These are phyloP conservation scores for Geotrichum siamense DNA, from an alignment of 1,139 yeast species.

Conservation along the genomic window DNA sequence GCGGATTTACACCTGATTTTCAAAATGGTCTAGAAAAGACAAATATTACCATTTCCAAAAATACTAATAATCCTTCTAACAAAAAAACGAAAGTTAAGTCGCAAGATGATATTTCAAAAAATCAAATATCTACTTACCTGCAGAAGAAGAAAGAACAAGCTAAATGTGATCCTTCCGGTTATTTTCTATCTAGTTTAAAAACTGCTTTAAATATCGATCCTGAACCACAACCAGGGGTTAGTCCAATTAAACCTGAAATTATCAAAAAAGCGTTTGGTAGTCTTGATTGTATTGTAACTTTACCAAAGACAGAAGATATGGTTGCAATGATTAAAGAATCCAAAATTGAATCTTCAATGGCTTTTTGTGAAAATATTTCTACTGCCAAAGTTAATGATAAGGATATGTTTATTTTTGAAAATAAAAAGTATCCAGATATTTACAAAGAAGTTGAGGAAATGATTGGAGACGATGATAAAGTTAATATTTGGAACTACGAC, in stretches of 20 bases:
- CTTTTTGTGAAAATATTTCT: too few species aligned
- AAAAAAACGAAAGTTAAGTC: conserved; percentile 26
- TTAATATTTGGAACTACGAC: conserved; percentile 27
- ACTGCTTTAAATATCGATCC: conserved; percentile 28
- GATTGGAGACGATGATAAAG: conserved; percentile 17
- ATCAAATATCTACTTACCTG: conserved; percentile 18
- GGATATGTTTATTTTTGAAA: conserved; percentile 1
- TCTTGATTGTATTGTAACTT: conserved; percentile 25
- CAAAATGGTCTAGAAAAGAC: conserved; percentile 13
- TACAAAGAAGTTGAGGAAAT: conserved; percentile 20
- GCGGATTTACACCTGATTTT: conserved; percentile 17
- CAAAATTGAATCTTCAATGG: too few species aligned
- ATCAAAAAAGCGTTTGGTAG: conserved; percentile 13
- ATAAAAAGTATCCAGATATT: conserved; percentile 13
- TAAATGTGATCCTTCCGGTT: conserved; percentile 26
- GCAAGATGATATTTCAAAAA: conserved; percentile 21
- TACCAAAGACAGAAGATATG: conserved; percentile 22
- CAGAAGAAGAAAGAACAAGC: conserved; percentile 27
- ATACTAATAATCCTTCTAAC: conserved; percentile 9
- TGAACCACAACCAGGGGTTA: conserved; percentile 1
- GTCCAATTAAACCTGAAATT: conserved; percentile 17
- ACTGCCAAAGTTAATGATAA: conserved; percentile 26
- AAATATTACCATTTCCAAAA: conserved; percentile 4
- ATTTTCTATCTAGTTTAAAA: conserved; percentile 28
- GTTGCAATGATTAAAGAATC: too few species aligned